Evolutionary conservation across 169 alveolate species (phyloP).

Genomic region (Eimeria praecox): DNA sequence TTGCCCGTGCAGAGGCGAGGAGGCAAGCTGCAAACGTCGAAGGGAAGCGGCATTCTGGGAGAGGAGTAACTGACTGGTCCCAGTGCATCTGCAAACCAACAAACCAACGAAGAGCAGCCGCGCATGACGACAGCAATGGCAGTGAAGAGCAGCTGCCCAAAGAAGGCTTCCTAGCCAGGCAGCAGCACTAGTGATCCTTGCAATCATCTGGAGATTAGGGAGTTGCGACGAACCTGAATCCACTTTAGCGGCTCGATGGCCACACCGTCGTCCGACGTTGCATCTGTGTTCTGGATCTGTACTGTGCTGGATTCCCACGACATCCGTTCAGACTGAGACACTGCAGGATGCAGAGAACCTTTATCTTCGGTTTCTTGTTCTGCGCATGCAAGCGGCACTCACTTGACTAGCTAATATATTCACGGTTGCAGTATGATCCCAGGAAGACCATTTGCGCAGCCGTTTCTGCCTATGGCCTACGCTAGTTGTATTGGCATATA

Average conservation of each 20-base stretch:
- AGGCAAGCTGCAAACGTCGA: constrained; percentile 77
- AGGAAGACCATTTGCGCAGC: background rate
- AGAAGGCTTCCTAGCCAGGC: background rate
- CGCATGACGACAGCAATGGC: background rate
- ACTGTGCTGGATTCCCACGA: constrained; percentile 36
- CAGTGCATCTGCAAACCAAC: constrained; percentile 55
- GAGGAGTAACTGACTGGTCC: constrained; percentile 78
- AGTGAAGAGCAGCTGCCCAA: background rate
- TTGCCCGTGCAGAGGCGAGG: constrained; percentile 65
- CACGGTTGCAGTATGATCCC: background rate
- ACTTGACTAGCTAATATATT: background rate
- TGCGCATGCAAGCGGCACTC: background rate
- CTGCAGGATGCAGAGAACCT: background rate
- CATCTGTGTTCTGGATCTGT: background rate
- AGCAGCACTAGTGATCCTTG: background rate
- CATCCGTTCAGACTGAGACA: background rate
- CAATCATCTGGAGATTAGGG: background rate
- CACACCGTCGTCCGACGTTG: constrained; percentile 14
- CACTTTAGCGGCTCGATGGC: constrained; percentile 28
- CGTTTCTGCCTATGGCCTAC: too few species aligned
- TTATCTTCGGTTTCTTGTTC: background rate
- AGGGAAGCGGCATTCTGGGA: constrained; percentile 71
- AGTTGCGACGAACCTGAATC: constrained; percentile 6
- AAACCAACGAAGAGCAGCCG: background rate
- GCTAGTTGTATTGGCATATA: background rate